Percentiles rank a stretch among this genome's conserved stretches.
These are phyloP conservation scores for Perkinsus chesapeaki DNA, from an alignment of 169 alveolate species.

Conservation along the genomic window DNA sequence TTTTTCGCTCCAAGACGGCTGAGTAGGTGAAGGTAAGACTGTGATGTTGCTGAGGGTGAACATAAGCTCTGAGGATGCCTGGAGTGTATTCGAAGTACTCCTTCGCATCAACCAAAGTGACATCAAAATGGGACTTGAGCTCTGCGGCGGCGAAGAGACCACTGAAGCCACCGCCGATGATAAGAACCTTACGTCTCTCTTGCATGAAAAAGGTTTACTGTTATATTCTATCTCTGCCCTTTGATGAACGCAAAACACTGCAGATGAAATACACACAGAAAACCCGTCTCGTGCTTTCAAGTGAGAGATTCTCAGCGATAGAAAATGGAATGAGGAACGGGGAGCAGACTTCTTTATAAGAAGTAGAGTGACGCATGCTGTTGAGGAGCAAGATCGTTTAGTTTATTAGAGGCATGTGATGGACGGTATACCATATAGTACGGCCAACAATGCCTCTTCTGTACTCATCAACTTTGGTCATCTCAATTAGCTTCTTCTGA, in stretches of 20 bases:
- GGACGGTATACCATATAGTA: constrained; percentile 33
- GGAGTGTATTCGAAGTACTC: constrained; percentile 19
- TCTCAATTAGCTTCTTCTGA: constrained; percentile 39
- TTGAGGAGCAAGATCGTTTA: not conserved
- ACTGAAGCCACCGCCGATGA: constrained; percentile 24
- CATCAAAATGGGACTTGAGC: constrained; percentile 13
- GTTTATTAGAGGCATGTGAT: constrained; percentile 21
- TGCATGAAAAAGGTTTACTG: not conserved
- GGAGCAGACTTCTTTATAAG: too few species aligned
- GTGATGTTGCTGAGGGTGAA: constrained; percentile 29
- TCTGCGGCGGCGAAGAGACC: constrained; percentile 23
- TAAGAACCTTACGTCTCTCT: not conserved
- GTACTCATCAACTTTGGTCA: constrained; percentile 35
- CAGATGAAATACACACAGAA: too few species aligned
- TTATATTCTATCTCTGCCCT: too few species aligned
- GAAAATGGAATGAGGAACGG: too few species aligned
- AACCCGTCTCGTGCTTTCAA: too few species aligned
- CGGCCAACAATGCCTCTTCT: constrained; percentile 18
- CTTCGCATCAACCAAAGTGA: constrained; percentile 22
- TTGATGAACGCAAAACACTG: too few species aligned
- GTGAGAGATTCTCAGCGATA: too few species aligned
- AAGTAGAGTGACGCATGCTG: not conserved
- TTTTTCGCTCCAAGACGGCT: constrained; percentile 25
- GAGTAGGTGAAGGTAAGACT: constrained; percentile 21
- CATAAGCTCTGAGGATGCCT: constrained; percentile 31